A percentile compares a stretch with the other conserved stretches of the same genome.
Evolutionary conservation across 2,329 filamentous ascomycete species (phyloP).

Genomic region (Colletotrichum shisoi): DNA sequence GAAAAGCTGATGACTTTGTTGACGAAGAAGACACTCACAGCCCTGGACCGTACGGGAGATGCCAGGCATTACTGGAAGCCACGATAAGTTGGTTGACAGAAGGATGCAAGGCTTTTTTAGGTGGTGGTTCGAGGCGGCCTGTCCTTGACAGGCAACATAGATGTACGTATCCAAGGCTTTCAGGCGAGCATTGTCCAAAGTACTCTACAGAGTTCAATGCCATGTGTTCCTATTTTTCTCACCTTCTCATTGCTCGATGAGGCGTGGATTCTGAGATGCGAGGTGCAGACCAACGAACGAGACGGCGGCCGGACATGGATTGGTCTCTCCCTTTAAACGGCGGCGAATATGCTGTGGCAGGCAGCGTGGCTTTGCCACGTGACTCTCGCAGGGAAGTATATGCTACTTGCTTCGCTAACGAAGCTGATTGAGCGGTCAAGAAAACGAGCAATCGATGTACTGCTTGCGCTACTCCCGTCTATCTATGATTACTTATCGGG

Average conservation of each 20-base stretch:
- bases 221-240: not conserved
- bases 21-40: not conserved
- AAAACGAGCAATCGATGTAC: not conserved
- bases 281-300: not conserved
- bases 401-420: not conserved
- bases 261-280: not conserved
- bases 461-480: not conserved
- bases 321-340: not conserved
- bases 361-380: conserved; percentile 27
- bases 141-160: too few relatives aligned
- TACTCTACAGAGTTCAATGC: not conserved
- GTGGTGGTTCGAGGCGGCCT: not conserved
- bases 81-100: not conserved
- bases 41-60: conserved; percentile 17
- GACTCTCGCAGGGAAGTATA: not conserved
- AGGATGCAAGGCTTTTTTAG: not conserved
- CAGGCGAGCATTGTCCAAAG: not conserved
- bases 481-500: too few relatives aligned
- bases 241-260: not conserved
- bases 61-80: not conserved
- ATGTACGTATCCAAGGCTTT: too few relatives aligned
- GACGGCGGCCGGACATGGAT: not conserved
- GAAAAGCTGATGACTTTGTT: not conserved
- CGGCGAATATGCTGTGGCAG: conserved; percentile 24
- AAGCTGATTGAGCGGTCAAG: not conserved